Evolutionary conservation across 768 basidiomycete genomes (phyloP), one percentile per base, ranked within the genome.

Genomic region (Infundibulicybe gibba): DNA sequence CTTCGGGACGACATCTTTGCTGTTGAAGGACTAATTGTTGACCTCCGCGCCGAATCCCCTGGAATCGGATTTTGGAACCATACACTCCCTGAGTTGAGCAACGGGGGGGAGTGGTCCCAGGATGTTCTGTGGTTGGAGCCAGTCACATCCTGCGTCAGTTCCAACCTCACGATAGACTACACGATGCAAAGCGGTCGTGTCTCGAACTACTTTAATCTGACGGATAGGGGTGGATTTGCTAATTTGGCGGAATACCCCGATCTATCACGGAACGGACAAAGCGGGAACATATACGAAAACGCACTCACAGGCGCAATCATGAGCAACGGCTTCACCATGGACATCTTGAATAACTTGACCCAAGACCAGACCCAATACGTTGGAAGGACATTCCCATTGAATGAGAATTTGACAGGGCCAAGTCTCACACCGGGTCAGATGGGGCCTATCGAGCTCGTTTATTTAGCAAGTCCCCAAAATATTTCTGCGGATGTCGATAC

Each of bases 91-190:
- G 5, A 17, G 0, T 38, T 47, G 0, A 31, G 43, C 10, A 6
- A 41, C 1, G 59, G 59, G 4, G 54, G 19, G 4, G 40, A 33
- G 3, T 60, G 59, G 59, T 54, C 54, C 9, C 51, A 58, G 21
- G 57, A 60, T 8, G 34, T 60, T 21, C 41, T 60, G 12, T 60
- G 59, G 58, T 46, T 59, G 30, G 56, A 60, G 41, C 59, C 59
- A 6, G 53, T 54, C 12, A 53, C 59, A 3, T 11, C 41, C n/a
- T 60, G 57, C n/a, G 52, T 56, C 42, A 49, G 58, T 31, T 53
- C 56, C 3, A 60, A 58, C 42, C 19, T 60, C 17, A 60, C 59
- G 3, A 14, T 58, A 5, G 57, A 58, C 25, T 60, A 58, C 32
- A 40, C 41, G 14, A 38, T 54, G 8, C 19, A 13, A 12, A 39